Evolutionary conservation across 768 basidiomycete species (phyloP), one percentile per base, ranked within the genome.

Genomic region (Rhizopogon vesiculosus): DNA sequence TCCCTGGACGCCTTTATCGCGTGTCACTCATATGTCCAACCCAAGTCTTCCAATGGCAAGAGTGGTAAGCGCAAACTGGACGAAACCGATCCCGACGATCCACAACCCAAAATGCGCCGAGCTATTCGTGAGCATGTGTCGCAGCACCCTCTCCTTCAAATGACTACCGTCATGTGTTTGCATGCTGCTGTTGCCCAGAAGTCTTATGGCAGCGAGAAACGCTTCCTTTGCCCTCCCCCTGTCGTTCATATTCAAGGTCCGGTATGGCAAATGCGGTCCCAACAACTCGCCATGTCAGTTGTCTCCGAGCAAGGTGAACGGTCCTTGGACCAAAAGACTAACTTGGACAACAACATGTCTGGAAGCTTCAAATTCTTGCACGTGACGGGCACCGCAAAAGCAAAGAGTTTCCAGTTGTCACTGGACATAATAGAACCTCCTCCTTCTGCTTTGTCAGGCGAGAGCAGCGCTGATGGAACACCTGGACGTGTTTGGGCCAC

Each of bases 171-270:
- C 33, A 83, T 92, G 58, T 93, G 90, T 62, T 78, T 94, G 52
- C 93, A 96, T 65, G 92, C 93, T 25, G 91, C 91, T 33, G 92
- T 94, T 50, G 94, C 92, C 1, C 94, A 97, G 75, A 97, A 97
- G 74, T 94, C 92, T 10, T 97, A 97, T 67, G 92, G 92, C 51
- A 92, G 88, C 69, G 94, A 97, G 75, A 94, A 95, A 70, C 87
- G 94, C 55, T 93, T 95, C 67, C 81, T 98, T 39, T 93, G 91
- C 64, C 94, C 94, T 8, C 93, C 94, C 3, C 94, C 94, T 8
- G 84, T 96, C 56, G 91, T 98, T 31, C 90, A 92, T 62, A 91
- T 95, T 60, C 90, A 93, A 64, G 92, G 93, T 18, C 90, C 93
- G 2, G 84, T 87, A 40, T 86, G 86, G 83, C 87, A 89, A 59